Percentiles rank a stretch among this genome's conserved stretches.
phyloP scores from a whole-genome alignment of 257 asterid species.

The Handroanthus guayacan region DNA sequence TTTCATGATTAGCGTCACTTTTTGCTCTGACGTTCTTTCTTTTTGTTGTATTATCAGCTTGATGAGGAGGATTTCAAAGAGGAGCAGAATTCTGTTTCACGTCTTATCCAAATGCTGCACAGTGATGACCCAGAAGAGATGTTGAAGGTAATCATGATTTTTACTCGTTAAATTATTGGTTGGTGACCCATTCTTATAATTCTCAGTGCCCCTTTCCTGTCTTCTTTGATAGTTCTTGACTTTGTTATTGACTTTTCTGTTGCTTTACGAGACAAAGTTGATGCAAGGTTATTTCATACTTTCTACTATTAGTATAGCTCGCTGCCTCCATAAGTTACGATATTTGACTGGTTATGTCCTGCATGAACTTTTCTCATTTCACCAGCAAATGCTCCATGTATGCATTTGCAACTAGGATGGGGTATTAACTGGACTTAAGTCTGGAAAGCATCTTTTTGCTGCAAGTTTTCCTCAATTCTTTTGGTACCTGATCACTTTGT shows the following conservation, averaged over 20 bases:
- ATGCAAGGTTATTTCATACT: not conserved
- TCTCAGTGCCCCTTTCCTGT: not conserved
- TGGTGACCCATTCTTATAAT: slow-evolving; percentile 24
- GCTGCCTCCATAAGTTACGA: not conserved
- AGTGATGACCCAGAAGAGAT: slow-evolving; percentile 89
- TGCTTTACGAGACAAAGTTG: not conserved
- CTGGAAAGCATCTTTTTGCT: slow-evolving; percentile 11
- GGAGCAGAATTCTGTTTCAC: slow-evolving; percentile 91
- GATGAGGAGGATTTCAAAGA: slow-evolving; percentile 95
- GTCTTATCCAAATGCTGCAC: slow-evolving; percentile 90
- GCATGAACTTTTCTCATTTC: not conserved
- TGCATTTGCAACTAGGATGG: not conserved
- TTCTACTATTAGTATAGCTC: not conserved
- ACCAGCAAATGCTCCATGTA: not conserved
- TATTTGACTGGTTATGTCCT: not conserved
- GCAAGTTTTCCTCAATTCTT: not conserved
- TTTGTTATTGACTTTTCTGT: slow-evolving; percentile 22
- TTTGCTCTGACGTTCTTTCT: slow-evolving; percentile 24
- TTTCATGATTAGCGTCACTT: slow-evolving; percentile 17
- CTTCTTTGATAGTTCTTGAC: not conserved
- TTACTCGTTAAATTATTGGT: slow-evolving; percentile 24
- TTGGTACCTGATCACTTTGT: not conserved
- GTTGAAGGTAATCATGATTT: slow-evolving; percentile 70
- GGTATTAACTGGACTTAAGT: slow-evolving; percentile 15
- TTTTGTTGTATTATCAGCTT: slow-evolving; percentile 57